Conservation (phyloP, 2,329 filamentous ascomycete species). For the Ciborinia camelliae region DNA sequence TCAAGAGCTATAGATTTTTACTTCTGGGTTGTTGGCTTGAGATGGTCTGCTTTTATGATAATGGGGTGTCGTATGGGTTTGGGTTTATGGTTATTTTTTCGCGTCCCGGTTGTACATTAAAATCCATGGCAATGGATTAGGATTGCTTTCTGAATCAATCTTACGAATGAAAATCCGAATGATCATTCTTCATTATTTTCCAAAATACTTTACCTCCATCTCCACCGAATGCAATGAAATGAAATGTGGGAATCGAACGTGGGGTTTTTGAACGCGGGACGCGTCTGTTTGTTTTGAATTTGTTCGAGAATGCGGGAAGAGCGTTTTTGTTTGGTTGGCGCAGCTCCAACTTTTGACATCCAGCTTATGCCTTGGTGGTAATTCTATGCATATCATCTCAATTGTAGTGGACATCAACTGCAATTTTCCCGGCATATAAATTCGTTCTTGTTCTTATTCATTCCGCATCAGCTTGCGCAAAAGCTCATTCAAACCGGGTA, state of each 20-base stretch:
- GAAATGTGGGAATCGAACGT: not conserved
- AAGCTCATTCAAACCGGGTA: not conserved
- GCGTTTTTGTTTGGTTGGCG: not conserved
- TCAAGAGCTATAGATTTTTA: slow-evolving; percentile 80
- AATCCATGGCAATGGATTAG: slow-evolving; percentile 54
- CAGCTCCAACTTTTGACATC: not conserved
- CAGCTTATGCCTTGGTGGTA: not conserved
- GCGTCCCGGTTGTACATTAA: slow-evolving; percentile 68
- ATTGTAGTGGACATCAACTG: not conserved
- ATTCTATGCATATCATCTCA: not conserved
- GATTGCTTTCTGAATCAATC: slow-evolving; percentile 39
- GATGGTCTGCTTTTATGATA: slow-evolving; percentile 61
- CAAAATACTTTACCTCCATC: not conserved
- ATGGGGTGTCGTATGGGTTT: slow-evolving; percentile 72
- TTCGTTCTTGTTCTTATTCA: not conserved
- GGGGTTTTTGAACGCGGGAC: not conserved
- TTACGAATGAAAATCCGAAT: slow-evolving; percentile 36
- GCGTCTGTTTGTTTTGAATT: slow-evolving; percentile 7
- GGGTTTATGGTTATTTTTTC: slow-evolving; percentile 67
- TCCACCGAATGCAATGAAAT: not conserved
- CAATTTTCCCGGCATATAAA: no score
- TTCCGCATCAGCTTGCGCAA: not conserved
- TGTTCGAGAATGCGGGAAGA: not conserved
- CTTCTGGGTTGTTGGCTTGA: slow-evolving; percentile 53
- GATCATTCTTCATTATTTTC: slow-evolving; percentile 17